These are phyloP conservation scores for Terana coerulea DNA, from an alignment of 768 basidiomycete genomes.

Conservation along the genomic window DNA sequence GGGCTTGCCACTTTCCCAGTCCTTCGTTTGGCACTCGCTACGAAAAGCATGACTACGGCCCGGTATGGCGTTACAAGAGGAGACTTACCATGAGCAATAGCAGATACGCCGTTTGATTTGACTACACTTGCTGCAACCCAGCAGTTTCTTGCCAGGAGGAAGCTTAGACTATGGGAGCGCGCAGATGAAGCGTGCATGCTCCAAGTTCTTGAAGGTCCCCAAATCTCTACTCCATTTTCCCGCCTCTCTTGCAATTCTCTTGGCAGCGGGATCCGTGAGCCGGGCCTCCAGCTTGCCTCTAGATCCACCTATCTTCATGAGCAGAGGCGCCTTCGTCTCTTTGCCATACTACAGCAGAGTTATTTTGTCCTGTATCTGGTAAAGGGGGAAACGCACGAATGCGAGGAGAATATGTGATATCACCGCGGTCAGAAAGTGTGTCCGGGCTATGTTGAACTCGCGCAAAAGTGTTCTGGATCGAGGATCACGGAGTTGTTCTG, in stretches of 20 bases:
- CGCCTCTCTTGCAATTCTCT: no score
- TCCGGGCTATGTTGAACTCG: background rate
- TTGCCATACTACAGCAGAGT: background rate
- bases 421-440: background rate
- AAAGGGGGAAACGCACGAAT: background rate
- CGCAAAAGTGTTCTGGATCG: background rate
- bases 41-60: no score
- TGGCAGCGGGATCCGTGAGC: background rate
- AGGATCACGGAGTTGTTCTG: background rate
- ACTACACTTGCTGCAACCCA: slow-evolving; percentile 1
- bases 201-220: background rate
- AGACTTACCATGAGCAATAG: slow-evolving; percentile 8
- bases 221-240: background rate
- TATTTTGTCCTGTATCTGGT: background rate
- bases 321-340: no score
- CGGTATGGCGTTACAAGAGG: background rate
- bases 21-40: slow-evolving; percentile 1
- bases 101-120: background rate
- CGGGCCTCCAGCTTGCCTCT: background rate
- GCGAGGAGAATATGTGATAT: slow-evolving; percentile 8
- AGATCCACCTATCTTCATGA: no score
- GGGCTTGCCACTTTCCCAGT: background rate
- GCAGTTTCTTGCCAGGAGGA: background rate
- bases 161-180: background rate
- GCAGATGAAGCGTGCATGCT: slow-evolving; percentile 1